A percentile compares a stretch with the other conserved stretches of the same genome.
Evolutionary conservation across 371 early-diverging fungal genomes (phyloP).

Genomic region (Choanephora cucurbitarum): DNA sequence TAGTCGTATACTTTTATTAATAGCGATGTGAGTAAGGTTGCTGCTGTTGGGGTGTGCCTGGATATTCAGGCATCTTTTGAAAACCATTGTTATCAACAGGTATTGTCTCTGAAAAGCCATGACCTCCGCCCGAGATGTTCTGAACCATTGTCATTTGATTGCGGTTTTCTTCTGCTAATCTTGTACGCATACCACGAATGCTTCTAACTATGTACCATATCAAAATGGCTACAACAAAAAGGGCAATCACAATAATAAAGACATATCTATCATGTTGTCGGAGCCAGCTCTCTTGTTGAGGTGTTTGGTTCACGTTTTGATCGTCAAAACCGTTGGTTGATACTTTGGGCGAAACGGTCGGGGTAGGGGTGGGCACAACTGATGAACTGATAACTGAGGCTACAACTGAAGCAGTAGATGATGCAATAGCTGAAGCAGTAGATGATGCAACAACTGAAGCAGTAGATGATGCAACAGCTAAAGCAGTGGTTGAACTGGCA

Average conservation of each 20-base stretch:
- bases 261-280: slow-evolving; percentile 21
- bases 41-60: slow-evolving; percentile 11
- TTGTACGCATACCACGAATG: slow-evolving; percentile 26
- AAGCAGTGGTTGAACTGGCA: too few species aligned
- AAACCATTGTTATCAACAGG: slow-evolving; percentile 15
- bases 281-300: slow-evolving; percentile 25
- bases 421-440: too few species aligned
- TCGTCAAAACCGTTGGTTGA: slow-evolving; percentile 16
- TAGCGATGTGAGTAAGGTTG: slow-evolving; percentile 23
- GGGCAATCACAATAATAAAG: slow-evolving; percentile 22
- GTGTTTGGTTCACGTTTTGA: not conserved
- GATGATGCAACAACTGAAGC: too few species aligned
- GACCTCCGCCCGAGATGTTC: slow-evolving; percentile 5
- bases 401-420: too few species aligned
- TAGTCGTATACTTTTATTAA: slow-evolving; percentile 7
- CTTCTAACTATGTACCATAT: slow-evolving; percentile 31
- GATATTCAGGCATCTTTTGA: slow-evolving; percentile 24
- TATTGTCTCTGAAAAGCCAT: slow-evolving; percentile 21
- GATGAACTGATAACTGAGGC: not conserved
- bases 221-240: slow-evolving; percentile 20
- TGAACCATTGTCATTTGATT: slow-evolving; percentile 28
- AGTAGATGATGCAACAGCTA: too few species aligned
- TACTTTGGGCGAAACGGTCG: slow-evolving; percentile 1
- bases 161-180: slow-evolving; percentile 27
- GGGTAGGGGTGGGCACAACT: not conserved